These are phyloP conservation scores for Nannochloris sp. DNA, from an alignment of 139 green algal genomes.

Conservation along the genomic window DNA sequence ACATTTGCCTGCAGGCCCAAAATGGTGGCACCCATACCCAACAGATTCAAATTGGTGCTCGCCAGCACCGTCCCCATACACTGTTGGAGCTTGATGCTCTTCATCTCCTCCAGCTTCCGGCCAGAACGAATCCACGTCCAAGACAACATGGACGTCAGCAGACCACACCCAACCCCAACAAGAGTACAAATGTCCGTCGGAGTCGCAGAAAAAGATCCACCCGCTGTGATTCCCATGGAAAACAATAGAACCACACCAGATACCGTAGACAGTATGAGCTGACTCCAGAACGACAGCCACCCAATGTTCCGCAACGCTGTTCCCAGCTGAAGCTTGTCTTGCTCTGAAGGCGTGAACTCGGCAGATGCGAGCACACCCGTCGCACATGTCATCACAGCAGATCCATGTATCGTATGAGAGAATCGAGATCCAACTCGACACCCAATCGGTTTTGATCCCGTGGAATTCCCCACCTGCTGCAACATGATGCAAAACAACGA, in stretches of 20 bases:
- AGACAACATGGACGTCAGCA: constrained; percentile 75
- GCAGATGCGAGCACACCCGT: neutral
- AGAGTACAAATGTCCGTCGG: constrained; percentile 51
- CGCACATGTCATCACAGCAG: neutral
- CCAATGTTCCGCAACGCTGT: constrained; percentile 36
- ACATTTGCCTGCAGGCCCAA: constrained; percentile 68
- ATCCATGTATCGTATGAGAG: neutral
- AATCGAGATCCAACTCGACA: neutral
- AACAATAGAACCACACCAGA: constrained; percentile 79
- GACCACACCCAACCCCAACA: constrained; percentile 52
- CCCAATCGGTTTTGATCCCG: neutral
- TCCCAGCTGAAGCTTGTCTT: constrained; percentile 18
- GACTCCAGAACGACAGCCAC: constrained; percentile 78
- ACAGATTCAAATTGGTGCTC: constrained; percentile 70
- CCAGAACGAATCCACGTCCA: constrained; percentile 28
- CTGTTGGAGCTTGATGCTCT: constrained; percentile 25
- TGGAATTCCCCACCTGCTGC: too few relatives aligned
- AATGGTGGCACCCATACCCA: constrained; percentile 67
- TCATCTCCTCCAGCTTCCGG: constrained; percentile 20
- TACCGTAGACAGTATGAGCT: constrained; percentile 73
- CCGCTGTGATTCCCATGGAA: constrained; percentile 34
- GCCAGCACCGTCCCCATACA: constrained; percentile 49
- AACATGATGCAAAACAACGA: too few relatives aligned
- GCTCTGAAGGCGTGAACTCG: neutral
- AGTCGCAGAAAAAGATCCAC: constrained; percentile 10